phyloP scores from a whole-genome alignment of 352 stramenopile species.

The Globisporangium megalacanthum region DNA sequence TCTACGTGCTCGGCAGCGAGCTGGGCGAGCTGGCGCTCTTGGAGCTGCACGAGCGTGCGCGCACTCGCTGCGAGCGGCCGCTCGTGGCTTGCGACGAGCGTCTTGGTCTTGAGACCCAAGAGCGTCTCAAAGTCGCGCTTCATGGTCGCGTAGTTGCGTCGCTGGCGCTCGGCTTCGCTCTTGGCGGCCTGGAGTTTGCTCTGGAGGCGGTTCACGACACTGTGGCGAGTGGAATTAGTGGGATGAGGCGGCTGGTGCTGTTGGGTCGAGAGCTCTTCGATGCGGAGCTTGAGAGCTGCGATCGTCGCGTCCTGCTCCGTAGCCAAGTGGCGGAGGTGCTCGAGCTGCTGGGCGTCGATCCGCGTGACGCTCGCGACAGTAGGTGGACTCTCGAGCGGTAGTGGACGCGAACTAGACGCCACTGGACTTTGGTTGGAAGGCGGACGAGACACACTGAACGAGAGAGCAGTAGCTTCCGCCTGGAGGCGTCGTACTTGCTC shows the following conservation, averaged over 20 bases:
- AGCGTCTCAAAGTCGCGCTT: constrained; percentile 46
- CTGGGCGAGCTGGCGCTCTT: constrained; percentile 36
- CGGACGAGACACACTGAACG: not conserved
- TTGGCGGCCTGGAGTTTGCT: constrained; percentile 31
- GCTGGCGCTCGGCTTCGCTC: constrained; percentile 38
- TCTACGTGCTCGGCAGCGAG: constrained; percentile 33
- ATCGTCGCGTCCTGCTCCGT: constrained; percentile 52
- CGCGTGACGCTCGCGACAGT: constrained; percentile 23
- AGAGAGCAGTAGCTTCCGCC: no score
- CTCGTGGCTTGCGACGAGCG: constrained; percentile 28
- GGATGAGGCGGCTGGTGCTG: no score
- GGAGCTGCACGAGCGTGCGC: constrained; percentile 29
- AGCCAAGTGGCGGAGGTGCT: constrained; percentile 38
- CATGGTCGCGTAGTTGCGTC: constrained; percentile 34
- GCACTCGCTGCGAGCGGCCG: constrained; percentile 29
- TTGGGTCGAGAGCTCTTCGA: constrained; percentile 32
- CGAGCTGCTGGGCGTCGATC: constrained; percentile 40
- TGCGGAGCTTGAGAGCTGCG: constrained; percentile 29
- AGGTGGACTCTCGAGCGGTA: constrained; percentile 21
- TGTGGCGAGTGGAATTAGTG: no score
- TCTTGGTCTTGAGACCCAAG: constrained; percentile 36
- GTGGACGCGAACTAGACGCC: constrained; percentile 3
- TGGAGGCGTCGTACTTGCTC: constrained; percentile 16
- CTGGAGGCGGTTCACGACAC: constrained; percentile 22
- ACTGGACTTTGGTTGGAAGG: not conserved